A percentile compares a stretch with the other conserved stretches of the same genome.
These are phyloP conservation scores for Incumbomyces delicatus DNA, from an alignment of 2,329 filamentous ascomycete genomes.

Conservation along the genomic window DNA sequence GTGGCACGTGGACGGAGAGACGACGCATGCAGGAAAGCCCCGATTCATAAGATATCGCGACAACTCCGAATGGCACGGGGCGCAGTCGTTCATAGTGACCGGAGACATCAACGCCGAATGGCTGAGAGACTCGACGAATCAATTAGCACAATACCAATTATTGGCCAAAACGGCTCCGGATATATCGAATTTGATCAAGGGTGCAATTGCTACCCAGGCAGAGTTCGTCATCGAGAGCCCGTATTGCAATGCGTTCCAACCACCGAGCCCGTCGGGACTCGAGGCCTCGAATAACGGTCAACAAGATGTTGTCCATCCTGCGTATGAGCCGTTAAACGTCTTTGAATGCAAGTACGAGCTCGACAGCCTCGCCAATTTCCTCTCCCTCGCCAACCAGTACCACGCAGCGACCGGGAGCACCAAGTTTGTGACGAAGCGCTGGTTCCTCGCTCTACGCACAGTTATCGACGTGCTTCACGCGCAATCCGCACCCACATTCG, in stretches of 20 bases:
- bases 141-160: slow-evolving; percentile 78
- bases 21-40: slow-evolving; percentile 25
- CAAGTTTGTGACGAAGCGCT: slow-evolving; percentile 68
- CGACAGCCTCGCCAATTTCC: slow-evolving; percentile 86
- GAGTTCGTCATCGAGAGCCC: slow-evolving; percentile 91
- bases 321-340: slow-evolving; percentile 72
- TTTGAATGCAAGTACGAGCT: slow-evolving; percentile 99
- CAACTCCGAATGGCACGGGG: slow-evolving; percentile 61
- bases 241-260: slow-evolving; percentile 98
- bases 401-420: slow-evolving; percentile 67
- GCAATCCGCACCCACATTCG: slow-evolving; percentile 73
- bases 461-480: slow-evolving; percentile 64
- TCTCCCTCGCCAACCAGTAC: slow-evolving; percentile 78
- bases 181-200: slow-evolving; percentile 71
- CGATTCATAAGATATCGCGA: slow-evolving; percentile 41
- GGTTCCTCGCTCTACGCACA: slow-evolving; percentile 67
- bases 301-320: slow-evolving; percentile 72
- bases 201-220: slow-evolving; percentile 90
- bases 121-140: slow-evolving; percentile 83
- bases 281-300: slow-evolving; percentile 66
- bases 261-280: slow-evolving; percentile 73
- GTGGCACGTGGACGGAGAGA: slow-evolving; percentile 64
- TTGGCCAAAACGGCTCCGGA: slow-evolving; percentile 71
- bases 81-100: slow-evolving; percentile 87
- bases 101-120: slow-evolving; percentile 90